Percentiles rank a stretch among this genome's conserved stretches.
Conservation (phyloP, 495 filamentous ascomycete genomes). For the Neurospora sp. region DNA sequence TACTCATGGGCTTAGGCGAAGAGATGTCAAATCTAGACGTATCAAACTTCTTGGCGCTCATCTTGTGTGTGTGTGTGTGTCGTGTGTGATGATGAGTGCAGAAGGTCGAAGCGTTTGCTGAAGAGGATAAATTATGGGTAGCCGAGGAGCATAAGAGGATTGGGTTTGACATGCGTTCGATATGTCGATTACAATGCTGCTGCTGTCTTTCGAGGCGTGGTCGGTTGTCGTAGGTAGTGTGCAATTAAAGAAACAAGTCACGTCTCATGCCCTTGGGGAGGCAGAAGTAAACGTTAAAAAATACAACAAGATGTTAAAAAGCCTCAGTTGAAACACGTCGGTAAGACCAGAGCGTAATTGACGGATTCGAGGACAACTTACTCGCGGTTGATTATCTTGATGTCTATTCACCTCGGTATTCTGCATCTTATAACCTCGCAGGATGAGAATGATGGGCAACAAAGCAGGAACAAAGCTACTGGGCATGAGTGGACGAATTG, state of each 20-base stretch:
- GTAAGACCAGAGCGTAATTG: background rate
- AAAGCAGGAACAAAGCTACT: background rate
- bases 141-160: background rate
- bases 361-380: background rate
- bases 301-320: background rate
- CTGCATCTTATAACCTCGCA: background rate
- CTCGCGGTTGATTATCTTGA: background rate
- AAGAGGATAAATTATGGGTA: background rate
- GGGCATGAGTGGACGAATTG: background rate
- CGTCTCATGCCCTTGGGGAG: no score
- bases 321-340: background rate
- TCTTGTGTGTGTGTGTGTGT: background rate
- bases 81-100: background rate
- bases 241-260: background rate
- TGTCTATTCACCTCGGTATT: background rate
- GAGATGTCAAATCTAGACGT: background rate
- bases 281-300: no score
- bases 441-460: background rate
- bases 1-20: background rate
- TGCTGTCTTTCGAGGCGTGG: background rate
- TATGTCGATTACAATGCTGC: background rate
- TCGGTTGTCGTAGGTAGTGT: background rate
- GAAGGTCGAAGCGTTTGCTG: background rate
- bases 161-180: background rate
- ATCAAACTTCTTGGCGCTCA: background rate